A percentile compares a stretch with the other conserved stretches of the same genome.
Evolutionary conservation across 768 basidiomycete species (phyloP).

Genomic region (Amanita rubescens): DNA sequence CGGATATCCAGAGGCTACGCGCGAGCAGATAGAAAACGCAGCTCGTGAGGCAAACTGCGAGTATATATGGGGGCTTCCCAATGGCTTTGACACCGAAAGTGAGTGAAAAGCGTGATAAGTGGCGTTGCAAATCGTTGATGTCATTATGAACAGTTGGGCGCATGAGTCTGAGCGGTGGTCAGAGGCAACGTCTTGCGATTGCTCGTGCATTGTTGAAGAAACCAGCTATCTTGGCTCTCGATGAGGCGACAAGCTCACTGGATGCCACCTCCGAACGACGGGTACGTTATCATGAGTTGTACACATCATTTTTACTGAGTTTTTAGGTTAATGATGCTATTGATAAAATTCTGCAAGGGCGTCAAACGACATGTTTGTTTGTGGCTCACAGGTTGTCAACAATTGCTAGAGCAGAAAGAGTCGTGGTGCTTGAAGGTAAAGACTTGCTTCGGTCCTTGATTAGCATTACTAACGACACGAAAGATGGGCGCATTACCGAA

Average conservation of each 20-base stretch:
- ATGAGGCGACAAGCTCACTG: constrained; percentile 85
- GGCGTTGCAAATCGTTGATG: neutral
- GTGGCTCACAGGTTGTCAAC: constrained; percentile 89
- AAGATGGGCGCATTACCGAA: constrained; percentile 75
- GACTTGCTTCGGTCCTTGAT: neutral
- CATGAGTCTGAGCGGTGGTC: constrained; percentile 68
- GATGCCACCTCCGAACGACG: constrained; percentile 86
- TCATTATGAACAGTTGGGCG: constrained; percentile 45
- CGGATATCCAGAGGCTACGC: constrained; percentile 66
- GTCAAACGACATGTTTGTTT: constrained; percentile 81
- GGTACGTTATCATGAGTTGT: constrained; percentile 28
- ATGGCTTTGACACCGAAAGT: constrained; percentile 93
- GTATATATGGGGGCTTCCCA: constrained; percentile 90
- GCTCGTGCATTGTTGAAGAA: constrained; percentile 85
- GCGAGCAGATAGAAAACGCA: constrained; percentile 80
- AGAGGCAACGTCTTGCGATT: constrained; percentile 75
- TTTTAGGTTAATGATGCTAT: constrained; percentile 81
- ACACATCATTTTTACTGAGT: neutral
- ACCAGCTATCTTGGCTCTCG: constrained; percentile 80
- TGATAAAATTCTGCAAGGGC: constrained; percentile 72
- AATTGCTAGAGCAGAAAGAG: constrained; percentile 82
- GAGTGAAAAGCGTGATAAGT: constrained; percentile 18
- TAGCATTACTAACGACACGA: neutral
- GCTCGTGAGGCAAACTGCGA: constrained; percentile 92
- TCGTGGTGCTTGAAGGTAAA: constrained; percentile 84